These are phyloP conservation scores for Euphrasia arctica DNA, from an alignment of 305 asterid species.

Conservation along the genomic window DNA sequence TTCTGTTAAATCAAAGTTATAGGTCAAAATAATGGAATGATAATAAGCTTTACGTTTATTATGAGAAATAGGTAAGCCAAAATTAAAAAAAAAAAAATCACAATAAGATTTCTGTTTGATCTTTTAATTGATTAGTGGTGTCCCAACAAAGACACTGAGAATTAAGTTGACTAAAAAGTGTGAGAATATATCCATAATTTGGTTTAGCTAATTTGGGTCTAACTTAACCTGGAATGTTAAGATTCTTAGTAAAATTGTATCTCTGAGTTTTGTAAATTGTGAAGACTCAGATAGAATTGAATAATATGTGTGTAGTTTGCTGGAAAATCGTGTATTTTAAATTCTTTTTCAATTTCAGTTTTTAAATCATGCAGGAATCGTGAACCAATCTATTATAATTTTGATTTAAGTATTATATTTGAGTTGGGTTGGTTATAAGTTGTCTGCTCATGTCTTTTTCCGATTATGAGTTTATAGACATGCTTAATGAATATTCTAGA, in stretches of 20 bases:
- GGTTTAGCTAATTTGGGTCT: neutral
- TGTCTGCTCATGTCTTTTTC: neutral
- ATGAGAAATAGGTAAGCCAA: neutral
- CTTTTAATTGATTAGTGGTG: neutral
- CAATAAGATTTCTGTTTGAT: constrained; percentile 1
- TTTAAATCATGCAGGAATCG: too few relatives aligned
- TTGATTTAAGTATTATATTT: too few relatives aligned
- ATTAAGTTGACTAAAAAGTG: neutral
- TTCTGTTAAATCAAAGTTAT: too few relatives aligned
- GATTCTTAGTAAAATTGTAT: too few relatives aligned
- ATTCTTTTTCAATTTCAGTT: neutral
- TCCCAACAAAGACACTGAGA: neutral
- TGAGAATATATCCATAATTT: neutral
- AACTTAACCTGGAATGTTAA: neutral
- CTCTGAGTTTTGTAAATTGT: too few relatives aligned
- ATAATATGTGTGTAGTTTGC: neutral
- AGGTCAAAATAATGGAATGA: neutral
- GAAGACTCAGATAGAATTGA: neutral
- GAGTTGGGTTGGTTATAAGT: neutral
- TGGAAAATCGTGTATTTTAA: neutral
- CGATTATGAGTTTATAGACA: neutral
- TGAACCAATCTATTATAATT: neutral
- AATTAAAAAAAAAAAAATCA: neutral
- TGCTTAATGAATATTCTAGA: neutral
- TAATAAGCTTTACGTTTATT: neutral